Conservation (phyloP, 192 early-diverging fungal genomes). For the Entophlyctis luteolus region DNA sequence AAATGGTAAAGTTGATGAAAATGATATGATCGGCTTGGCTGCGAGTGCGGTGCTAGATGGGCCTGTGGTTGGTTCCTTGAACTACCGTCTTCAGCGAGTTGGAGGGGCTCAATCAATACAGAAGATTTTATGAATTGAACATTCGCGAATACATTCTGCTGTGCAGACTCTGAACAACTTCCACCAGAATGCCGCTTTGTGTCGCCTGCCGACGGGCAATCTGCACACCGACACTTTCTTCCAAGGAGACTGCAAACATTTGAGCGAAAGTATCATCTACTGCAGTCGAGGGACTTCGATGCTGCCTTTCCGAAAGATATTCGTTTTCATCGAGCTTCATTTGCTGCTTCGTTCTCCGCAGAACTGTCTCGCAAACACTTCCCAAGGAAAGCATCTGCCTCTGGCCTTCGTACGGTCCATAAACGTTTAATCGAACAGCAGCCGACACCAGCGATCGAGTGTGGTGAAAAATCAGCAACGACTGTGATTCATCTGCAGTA, state of each 20-base stretch:
- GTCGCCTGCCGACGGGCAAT: not conserved
- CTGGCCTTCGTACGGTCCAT: slow-evolving; percentile 88
- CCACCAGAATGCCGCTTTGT: slow-evolving; percentile 37
- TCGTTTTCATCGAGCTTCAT: no score
- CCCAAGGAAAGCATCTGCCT: slow-evolving; percentile 51
- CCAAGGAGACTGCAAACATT: no score
- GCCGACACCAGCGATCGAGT: slow-evolving; percentile 82
- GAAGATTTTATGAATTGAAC: slow-evolving; percentile 8
- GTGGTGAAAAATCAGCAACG: slow-evolving; percentile 79
- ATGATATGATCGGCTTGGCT: no score
- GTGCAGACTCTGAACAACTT: slow-evolving; percentile 46
- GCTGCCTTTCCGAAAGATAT: no score
- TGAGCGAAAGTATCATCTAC: no score
- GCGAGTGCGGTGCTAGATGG: no score
- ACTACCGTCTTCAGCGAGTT: no score
- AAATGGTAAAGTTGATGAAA: no score
- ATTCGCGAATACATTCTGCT: slow-evolving; percentile 44
- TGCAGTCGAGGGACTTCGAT: no score
- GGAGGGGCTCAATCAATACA: not conserved
- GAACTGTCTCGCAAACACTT: not conserved
- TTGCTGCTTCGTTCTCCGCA: no score
- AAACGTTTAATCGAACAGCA: slow-evolving; percentile 80
- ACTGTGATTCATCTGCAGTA: slow-evolving; percentile 66
- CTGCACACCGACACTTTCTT: slow-evolving; percentile 1
- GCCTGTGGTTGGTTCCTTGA: no score